Percentiles rank a stretch among this genome's conserved stretches.
These are phyloP conservation scores for Bromus sterilis DNA, from an alignment of 176 grass and related monocot genomes.

Conservation along the genomic window DNA sequence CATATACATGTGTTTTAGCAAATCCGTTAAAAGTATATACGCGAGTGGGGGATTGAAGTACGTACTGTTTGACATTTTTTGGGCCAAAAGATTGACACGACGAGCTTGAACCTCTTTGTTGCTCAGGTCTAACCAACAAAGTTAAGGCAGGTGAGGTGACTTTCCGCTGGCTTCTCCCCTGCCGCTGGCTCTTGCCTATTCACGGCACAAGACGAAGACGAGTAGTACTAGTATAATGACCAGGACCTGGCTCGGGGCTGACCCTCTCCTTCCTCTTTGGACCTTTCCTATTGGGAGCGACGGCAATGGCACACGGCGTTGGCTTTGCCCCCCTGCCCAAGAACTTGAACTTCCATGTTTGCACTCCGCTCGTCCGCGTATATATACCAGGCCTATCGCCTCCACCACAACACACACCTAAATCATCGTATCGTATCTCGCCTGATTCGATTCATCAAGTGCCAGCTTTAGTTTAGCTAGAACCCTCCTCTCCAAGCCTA, in stretches of 20 bases:
- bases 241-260: neutral
- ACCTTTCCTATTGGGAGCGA: neutral
- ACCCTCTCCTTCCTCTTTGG: neutral
- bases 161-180: neutral
- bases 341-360: neutral
- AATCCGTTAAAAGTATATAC: no score
- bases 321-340: neutral
- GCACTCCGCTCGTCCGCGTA: neutral
- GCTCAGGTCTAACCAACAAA: neutral
- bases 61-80: no score
- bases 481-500: no score
- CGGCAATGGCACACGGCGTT: neutral
- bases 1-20: no score
- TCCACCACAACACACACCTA: conserved; percentile 3
- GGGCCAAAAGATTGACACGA: neutral
- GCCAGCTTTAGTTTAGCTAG: neutral
- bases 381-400: conserved; percentile 12
- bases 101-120: neutral
- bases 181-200: neutral
- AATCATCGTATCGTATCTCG: neutral
- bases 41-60: no score
- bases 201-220: neutral
- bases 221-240: neutral
- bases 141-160: neutral
- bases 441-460: neutral